Percentiles rank a stretch among this genome's conserved stretches.
Conservation (phyloP, 2,329 filamentous ascomycete species). For the Fusarium agapanthi region DNA sequence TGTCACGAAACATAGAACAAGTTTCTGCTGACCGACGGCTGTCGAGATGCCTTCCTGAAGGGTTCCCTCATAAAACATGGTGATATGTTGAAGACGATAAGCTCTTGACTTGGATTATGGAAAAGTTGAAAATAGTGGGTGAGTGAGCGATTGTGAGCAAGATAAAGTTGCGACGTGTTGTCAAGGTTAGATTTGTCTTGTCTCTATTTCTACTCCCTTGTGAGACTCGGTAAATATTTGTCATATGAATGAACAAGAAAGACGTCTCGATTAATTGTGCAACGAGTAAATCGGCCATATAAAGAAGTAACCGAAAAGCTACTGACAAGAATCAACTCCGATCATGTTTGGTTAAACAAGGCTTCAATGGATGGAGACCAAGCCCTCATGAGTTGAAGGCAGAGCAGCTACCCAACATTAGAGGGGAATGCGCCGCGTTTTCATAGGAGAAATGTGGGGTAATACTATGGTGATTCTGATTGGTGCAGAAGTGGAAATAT, state of each 20-base stretch:
- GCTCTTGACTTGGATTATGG: background rate
- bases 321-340: background rate
- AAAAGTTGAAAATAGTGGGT: background rate
- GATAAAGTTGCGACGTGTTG: constrained; percentile 4
- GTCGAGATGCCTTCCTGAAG: constrained; percentile 82
- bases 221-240: background rate
- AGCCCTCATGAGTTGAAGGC: constrained; percentile 13
- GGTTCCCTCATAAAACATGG: constrained; percentile 84
- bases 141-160: background rate
- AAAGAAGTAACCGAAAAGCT: too few species aligned
- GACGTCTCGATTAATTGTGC: background rate
- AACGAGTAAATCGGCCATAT: background rate
- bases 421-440: too few species aligned
- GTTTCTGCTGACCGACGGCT: constrained; percentile 78
- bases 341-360: background rate
- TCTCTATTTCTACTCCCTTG: constrained; percentile 18
- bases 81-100: background rate
- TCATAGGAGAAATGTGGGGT: too few species aligned
- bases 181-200: constrained; percentile 37
- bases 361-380: background rate
- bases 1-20: constrained; percentile 85
- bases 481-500: too few species aligned
- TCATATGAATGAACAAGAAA: background rate
- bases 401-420: too few species aligned
- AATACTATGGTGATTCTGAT: too few species aligned